Conservation (phyloP, 352 stramenopile species). For the Phytophthora pisi region DNA sequence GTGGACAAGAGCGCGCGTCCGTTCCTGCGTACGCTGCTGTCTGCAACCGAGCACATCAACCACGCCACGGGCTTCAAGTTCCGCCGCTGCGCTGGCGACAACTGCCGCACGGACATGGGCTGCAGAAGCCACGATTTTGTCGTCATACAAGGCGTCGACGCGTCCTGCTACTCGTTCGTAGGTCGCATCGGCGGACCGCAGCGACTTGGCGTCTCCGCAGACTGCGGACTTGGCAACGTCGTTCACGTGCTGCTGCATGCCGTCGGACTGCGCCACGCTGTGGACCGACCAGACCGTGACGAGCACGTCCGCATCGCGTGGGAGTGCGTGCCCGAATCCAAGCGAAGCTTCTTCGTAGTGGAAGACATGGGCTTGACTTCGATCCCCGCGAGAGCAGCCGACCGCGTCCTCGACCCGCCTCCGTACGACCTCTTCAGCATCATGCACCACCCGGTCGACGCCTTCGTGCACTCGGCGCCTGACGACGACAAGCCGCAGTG, state of each 20-base stretch:
- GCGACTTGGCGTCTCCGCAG: constrained; percentile 63
- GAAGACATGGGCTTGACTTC: constrained; percentile 45
- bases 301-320: constrained; percentile 79
- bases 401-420: constrained; percentile 19
- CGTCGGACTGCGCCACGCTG: constrained; percentile 72
- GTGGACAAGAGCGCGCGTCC: constrained; percentile 48
- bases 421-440: constrained; percentile 89
- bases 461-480: constrained; percentile 58
- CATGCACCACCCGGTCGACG: constrained; percentile 79
- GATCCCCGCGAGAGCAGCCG: constrained; percentile 20
- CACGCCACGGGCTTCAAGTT: constrained; percentile 74
- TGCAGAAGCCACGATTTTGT: constrained; percentile 68
- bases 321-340: constrained; percentile 73
- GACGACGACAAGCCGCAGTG: constrained; percentile 42
- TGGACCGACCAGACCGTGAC: constrained; percentile 74
- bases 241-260: constrained; percentile 83
- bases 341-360: constrained; percentile 72
- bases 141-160: constrained; percentile 50
- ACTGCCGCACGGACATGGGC: constrained; percentile 46
- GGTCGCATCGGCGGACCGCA: constrained; percentile 75
- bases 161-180: constrained; percentile 82
- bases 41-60: constrained; percentile 69
- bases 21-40: constrained; percentile 49
- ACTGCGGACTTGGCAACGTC: constrained; percentile 78
- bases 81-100: constrained; percentile 50